phyloP scores from a whole-genome alignment of 371 early-diverging fungal species.

The Phascolomyces articulosus region DNA sequence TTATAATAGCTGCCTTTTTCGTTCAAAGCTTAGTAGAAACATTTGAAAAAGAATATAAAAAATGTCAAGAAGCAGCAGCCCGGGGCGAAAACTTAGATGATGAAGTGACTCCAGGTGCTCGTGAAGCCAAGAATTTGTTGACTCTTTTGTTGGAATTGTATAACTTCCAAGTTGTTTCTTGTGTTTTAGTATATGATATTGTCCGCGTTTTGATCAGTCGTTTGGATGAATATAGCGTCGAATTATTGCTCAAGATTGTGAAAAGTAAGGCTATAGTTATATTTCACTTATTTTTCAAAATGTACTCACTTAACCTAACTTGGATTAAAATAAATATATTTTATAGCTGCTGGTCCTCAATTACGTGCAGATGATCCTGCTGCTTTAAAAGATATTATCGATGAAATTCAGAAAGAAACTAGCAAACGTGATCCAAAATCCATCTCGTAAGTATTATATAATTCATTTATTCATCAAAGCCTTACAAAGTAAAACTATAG shows the following conservation, averaged over 20 bases:
- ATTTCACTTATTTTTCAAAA: too few species aligned
- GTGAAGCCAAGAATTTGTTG: conserved; percentile 79
- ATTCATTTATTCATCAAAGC: too few species aligned
- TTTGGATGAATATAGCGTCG: conserved; percentile 83
- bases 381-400: conserved; percentile 85
- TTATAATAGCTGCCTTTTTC: conserved; percentile 72
- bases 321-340: too few species aligned
- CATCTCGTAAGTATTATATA: conserved; percentile 50
- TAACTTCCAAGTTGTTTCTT: conserved; percentile 87
- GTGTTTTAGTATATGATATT: conserved; percentile 86
- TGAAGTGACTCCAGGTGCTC: conserved; percentile 54
- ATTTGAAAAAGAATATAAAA: conserved; percentile 64
- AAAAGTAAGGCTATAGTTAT: conserved; percentile 58
- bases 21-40: conserved; percentile 83
- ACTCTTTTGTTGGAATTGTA: conserved; percentile 86
- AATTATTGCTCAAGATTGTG: conserved; percentile 83
- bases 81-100: conserved; percentile 44
- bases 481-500: too few species aligned
- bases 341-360: conserved; percentile 85
- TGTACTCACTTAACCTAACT: too few species aligned
- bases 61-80: conserved; percentile 29
- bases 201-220: conserved; percentile 70
- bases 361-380: conserved; percentile 91
- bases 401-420: conserved; percentile 66
- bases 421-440: conserved; percentile 48